Conservation (phyloP, 2,329 filamentous ascomycete genomes). For the Verticillium isaacii region DNA sequence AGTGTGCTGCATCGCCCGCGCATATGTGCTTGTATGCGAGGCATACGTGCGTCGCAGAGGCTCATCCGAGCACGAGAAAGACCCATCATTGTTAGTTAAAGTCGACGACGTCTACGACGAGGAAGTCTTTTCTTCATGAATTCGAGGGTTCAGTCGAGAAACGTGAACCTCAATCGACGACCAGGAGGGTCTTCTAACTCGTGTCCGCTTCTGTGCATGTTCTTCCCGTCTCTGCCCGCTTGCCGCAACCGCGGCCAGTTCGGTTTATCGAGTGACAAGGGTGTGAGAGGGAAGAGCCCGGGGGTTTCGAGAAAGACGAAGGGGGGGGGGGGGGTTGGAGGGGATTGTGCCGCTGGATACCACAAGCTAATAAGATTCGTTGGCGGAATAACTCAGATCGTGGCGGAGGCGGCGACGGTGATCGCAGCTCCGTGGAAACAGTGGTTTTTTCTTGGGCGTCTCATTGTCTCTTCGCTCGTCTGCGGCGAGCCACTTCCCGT, state of each 20-base stretch:
- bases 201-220: not conserved
- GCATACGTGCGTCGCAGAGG: conserved; percentile 32
- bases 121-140: not conserved
- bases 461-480: not conserved
- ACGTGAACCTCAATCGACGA: not conserved
- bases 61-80: not conserved
- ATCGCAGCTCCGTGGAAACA: not conserved
- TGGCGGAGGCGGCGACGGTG: not conserved
- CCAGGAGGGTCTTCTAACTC: not conserved
- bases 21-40: conserved; percentile 27
- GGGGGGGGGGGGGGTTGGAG: too few species aligned
- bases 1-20: conserved; percentile 5
- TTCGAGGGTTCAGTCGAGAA: not conserved
- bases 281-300: not conserved
- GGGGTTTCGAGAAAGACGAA: too few species aligned
- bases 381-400: not conserved
- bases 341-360: too few species aligned
- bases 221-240: not conserved
- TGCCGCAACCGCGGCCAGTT: not conserved
- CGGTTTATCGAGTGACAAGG: not conserved
- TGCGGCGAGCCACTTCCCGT: not conserved
- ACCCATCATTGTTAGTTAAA: not conserved
- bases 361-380: not conserved
- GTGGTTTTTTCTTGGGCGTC: not conserved
- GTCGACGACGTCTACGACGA: not conserved